Conservation (phyloP, 768 basidiomycete species). For the Inosperma sp. region DNA sequence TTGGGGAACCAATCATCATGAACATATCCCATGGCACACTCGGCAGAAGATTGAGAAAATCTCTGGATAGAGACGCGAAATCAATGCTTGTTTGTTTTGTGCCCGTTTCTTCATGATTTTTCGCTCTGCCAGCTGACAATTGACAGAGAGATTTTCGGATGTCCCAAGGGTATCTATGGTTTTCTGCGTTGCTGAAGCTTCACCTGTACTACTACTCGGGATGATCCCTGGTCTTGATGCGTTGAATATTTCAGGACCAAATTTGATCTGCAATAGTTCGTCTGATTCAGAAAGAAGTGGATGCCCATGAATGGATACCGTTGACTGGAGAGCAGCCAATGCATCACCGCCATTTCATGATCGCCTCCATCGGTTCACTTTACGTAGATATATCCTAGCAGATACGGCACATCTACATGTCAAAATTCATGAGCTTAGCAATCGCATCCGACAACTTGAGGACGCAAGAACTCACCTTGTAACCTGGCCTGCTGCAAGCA, state of each 20-base stretch:
- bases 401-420: constrained; percentile 55
- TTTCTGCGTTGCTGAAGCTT: constrained; percentile 31
- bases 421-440: constrained; percentile 2
- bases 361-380: constrained; percentile 66
- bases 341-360: constrained; percentile 64
- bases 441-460: background rate
- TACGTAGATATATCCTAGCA: constrained; percentile 58
- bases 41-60: too few species aligned
- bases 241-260: constrained; percentile 48
- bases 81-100: too few species aligned
- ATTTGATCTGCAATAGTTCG: constrained; percentile 53
- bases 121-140: too few species aligned
- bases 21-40: too few species aligned
- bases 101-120: too few species aligned
- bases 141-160: too few species aligned
- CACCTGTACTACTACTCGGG: background rate
- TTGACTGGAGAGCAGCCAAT: constrained; percentile 55
- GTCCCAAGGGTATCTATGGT: constrained; percentile 60
- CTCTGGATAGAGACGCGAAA: too few species aligned
- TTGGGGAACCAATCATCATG: too few species aligned
- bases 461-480: constrained; percentile 33
- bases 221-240: constrained; percentile 18
- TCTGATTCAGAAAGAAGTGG: constrained; percentile 53
- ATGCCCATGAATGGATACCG: constrained; percentile 53
- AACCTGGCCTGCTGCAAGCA: constrained; percentile 48